A percentile compares a stretch with the other conserved stretches of the same genome.
These are phyloP conservation scores for Penicillium maclennaniae DNA, from an alignment of 495 filamentous ascomycete genomes.

Conservation along the genomic window DNA sequence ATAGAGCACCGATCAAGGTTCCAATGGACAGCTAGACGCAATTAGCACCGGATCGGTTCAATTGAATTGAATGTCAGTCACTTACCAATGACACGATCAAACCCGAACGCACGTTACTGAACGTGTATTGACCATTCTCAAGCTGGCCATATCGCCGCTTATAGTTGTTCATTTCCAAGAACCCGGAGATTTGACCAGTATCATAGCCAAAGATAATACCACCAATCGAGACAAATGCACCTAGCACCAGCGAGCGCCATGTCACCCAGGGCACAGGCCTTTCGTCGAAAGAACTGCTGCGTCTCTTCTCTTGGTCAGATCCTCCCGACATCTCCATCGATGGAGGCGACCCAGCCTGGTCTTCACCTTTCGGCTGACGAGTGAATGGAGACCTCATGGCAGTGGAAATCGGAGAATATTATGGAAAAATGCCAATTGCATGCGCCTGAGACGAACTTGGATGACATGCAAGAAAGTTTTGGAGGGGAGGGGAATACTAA, in stretches of 20 bases:
- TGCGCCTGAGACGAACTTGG: background rate
- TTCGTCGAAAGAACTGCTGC: slow-evolving; percentile 22
- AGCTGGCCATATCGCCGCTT: slow-evolving; percentile 39
- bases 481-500: background rate
- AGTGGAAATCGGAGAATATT: background rate
- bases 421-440: background rate
- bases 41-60: background rate
- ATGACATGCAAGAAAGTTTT: background rate
- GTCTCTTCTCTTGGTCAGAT: slow-evolving; percentile 12
- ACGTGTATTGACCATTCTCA: slow-evolving; percentile 32
- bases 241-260: slow-evolving; percentile 43
- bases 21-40: slow-evolving; percentile 51
- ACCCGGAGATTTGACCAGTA: slow-evolving; percentile 52
- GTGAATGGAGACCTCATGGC: slow-evolving; percentile 15
- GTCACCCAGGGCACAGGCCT: slow-evolving; percentile 39
- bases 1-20: slow-evolving; percentile 60
- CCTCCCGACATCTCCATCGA: slow-evolving; percentile 10
- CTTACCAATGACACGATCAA: slow-evolving; percentile 49
- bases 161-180: slow-evolving; percentile 58
- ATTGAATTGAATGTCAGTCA: background rate
- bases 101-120: slow-evolving; percentile 49
- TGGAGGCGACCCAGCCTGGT: slow-evolving; percentile 5
- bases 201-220: slow-evolving; percentile 59
- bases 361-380: background rate
- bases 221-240: slow-evolving; percentile 57